Base-by-base conservation (phyloP, 306 rosid genomes). In the Trifolium fragiferum region DNA sequence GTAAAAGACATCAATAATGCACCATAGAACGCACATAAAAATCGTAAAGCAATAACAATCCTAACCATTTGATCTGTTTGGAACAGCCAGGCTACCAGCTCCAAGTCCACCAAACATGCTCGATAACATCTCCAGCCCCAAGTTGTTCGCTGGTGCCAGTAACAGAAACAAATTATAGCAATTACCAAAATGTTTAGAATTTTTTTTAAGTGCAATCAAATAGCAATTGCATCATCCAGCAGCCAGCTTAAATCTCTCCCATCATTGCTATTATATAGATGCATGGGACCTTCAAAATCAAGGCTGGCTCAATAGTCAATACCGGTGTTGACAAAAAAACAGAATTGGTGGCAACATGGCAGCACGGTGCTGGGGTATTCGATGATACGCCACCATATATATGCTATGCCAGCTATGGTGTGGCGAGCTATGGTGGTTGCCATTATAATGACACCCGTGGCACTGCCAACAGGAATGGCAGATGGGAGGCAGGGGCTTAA, bases 21-120 rank as follows among this genome's bases (percentile, higher is more conserved):
- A 5, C 55, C 49, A 47, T 37, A 70, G 20, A 70, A 66, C 49
- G 37, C 6, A 69, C 20, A 59, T 4, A 74, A 75, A 74, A 54
- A 72, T 76, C 19, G 43, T 14, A 73, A 50, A 40, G 20, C 53
- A 41, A 75, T 66, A 81, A 61, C 57, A 54, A 80, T 55, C 63
- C 76, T 40, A 78, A 90, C 97, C 97, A 78, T 88, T 79, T 60
- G 93, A 82, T 85, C 88, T 84, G 82, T 82, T 88, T 21, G 92
- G 90, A 78, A 76, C 89, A 58, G 90, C 90, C 49, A 85, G 72
- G 87, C 89, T 86, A 63, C 97, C 96, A 76, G 96, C 83, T 66
- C 97, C 92, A 62, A 92, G 96, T 55, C 92, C 97, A 72, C 97
- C 97, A 81, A 92, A 92, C 96, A 92, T 88, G 81, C 87, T 87